Evolutionary conservation across 495 filamentous ascomycete genomes (phyloP).

Genomic region (Neurospora cerealis): DNA sequence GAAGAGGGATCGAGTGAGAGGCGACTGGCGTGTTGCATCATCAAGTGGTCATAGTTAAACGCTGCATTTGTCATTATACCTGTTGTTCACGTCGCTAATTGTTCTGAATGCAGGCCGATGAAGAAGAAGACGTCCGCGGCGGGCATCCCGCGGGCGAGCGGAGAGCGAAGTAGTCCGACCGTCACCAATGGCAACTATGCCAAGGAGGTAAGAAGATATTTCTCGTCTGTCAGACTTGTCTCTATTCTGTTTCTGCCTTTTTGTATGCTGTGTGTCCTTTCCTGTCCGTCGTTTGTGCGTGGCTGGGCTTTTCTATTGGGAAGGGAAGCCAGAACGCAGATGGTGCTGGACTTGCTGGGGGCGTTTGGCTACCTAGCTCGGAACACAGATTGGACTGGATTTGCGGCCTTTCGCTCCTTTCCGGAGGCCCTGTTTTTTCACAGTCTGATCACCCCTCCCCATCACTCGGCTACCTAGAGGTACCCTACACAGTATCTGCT

Average conservation of each 20-base stretch:
- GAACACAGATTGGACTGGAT: not conserved
- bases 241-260: not conserved
- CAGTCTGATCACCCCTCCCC: not conserved
- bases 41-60: not conserved
- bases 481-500: not conserved
- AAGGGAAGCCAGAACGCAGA: not conserved
- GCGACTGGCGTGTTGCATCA: not conserved
- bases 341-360: not conserved
- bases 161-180: slow-evolving; percentile 38
- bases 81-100: slow-evolving; percentile 4
- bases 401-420: not conserved
- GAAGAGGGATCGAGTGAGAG: not conserved
- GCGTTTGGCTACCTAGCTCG: not conserved
- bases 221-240: slow-evolving; percentile 7
- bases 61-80: not conserved
- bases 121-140: slow-evolving; percentile 45
- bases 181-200: slow-evolving; percentile 29
- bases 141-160: slow-evolving; percentile 41
- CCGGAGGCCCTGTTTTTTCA: not conserved
- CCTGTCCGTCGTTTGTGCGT: not conserved
- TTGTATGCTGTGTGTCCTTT: slow-evolving; percentile 1
- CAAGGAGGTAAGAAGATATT: slow-evolving; percentile 32
- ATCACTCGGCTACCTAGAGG: not conserved
- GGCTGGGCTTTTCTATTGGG: not conserved
- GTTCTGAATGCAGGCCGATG: slow-evolving; percentile 33